A percentile compares a stretch with the other conserved stretches of the same genome.
phyloP scores from a whole-genome alignment of 1,284 basidiomycete genomes.

The Schizopora paradoxa region DNA sequence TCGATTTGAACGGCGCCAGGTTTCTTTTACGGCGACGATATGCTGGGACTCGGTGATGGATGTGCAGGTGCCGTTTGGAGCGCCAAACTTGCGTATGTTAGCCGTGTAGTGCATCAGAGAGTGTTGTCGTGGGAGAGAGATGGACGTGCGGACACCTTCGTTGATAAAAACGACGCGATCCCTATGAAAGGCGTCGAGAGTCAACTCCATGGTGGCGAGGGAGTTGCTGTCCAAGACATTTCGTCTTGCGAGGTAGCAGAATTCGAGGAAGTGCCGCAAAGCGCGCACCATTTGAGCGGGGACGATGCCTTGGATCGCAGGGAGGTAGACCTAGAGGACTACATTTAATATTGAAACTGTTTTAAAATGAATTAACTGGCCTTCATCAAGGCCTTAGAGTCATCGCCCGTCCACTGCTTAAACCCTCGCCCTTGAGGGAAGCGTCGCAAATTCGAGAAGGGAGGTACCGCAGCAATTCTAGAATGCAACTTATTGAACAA shows the following conservation, averaged over 20 bases:
- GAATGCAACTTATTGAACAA: background rate
- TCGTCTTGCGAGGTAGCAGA: constrained; percentile 31
- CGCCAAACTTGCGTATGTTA: constrained; percentile 25
- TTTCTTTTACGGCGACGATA: constrained; percentile 33
- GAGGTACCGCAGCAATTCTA: constrained; percentile 15
- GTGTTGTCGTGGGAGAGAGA: constrained; percentile 32
- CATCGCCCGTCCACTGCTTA: constrained; percentile 19
- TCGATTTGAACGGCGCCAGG: constrained; percentile 29
- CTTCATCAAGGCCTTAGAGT: constrained; percentile 19
- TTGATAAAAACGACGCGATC: constrained; percentile 29
- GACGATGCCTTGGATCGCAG: constrained; percentile 18
- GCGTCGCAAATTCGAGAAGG: constrained; percentile 22
- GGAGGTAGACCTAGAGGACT: constrained; percentile 23
- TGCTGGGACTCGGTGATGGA: constrained; percentile 29
- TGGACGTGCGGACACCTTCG: constrained; percentile 20
- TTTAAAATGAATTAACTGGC: constrained; percentile 8
- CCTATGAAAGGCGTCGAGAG: constrained; percentile 28
- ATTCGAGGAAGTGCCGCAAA: constrained; percentile 27
- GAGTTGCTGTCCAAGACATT: constrained; percentile 23
- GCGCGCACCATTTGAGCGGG: constrained; percentile 16
- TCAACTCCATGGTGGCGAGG: constrained; percentile 23
- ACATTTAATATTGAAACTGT: constrained; percentile 12
- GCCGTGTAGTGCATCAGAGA: constrained; percentile 25
- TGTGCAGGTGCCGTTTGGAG: constrained; percentile 30
- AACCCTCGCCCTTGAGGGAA: constrained; percentile 20